Evolutionary conservation across 2,329 filamentous ascomycete genomes (phyloP).

Genomic region (Fusarium sp.): DNA sequence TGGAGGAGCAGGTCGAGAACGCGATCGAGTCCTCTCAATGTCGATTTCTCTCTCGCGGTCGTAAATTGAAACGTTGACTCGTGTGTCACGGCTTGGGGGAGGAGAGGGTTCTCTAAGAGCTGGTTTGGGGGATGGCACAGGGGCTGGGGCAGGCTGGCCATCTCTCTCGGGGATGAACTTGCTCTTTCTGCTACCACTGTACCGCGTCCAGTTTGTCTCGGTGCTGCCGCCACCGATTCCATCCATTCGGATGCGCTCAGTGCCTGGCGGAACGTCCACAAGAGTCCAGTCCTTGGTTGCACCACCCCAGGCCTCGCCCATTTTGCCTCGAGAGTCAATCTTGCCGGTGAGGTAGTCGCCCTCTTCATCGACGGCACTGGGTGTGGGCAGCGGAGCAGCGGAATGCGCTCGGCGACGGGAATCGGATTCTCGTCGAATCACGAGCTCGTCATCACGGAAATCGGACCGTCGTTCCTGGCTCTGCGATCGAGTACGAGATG

Average conservation of each 20-base stretch:
- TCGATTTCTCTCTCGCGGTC: conserved; percentile 62
- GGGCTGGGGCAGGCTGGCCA: conserved; percentile 47
- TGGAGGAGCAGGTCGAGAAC: conserved; percentile 54
- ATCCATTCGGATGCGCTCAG: conserved; percentile 84
- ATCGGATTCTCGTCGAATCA: conserved; percentile 68
- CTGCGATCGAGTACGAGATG: conserved; percentile 51
- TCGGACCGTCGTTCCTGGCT: conserved; percentile 55
- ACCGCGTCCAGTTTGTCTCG: conserved; percentile 82
- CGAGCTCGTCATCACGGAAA: conserved; percentile 72
- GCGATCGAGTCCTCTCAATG: conserved; percentile 67
- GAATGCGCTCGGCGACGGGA: conserved; percentile 64
- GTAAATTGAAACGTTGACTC: conserved; percentile 59
- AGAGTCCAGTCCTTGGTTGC: conserved; percentile 83
- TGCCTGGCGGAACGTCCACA: conserved; percentile 85
- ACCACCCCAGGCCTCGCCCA: conserved; percentile 79
- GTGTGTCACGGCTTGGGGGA: conserved; percentile 40
- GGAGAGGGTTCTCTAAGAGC: conserved; percentile 45
- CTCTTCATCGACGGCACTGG: conserved; percentile 64
- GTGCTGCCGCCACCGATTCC: conserved; percentile 79
- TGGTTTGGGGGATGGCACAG: conserved; percentile 35
- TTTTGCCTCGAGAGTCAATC: conserved; percentile 70
- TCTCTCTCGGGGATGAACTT: conserved; percentile 79
- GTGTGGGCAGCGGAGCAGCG: conserved; percentile 56
- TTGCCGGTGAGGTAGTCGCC: conserved; percentile 68
- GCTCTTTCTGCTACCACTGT: conserved; percentile 79